Conservation (phyloP, 2,329 filamentous ascomycete genomes). For the Fusarium devonianum region DNA sequence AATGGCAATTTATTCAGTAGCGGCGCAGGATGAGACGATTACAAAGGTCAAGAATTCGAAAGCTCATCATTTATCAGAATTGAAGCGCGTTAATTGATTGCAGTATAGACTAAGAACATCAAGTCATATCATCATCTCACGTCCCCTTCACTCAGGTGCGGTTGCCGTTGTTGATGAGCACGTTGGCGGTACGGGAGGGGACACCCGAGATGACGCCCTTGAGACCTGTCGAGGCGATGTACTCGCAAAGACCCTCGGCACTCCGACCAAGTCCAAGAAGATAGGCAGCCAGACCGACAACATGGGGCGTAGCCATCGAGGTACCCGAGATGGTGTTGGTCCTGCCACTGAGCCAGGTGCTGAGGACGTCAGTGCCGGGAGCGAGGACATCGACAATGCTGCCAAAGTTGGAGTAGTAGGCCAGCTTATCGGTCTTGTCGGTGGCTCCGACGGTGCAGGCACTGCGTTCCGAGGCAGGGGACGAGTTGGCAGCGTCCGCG, state of each 20-base stretch:
- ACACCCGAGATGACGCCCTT: conserved; percentile 18
- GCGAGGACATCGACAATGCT: conserved; percentile 59
- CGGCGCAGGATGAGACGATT: no score
- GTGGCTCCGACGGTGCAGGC: conserved; percentile 64
- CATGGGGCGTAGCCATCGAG: conserved; percentile 54
- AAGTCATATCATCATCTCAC: neutral
- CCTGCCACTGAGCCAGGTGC: conserved; percentile 55
- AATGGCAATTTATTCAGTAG: no score
- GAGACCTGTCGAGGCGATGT: conserved; percentile 27
- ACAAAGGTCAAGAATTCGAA: no score
- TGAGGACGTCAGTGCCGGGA: conserved; percentile 56
- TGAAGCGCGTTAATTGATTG: no score
- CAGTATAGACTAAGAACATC: neutral
- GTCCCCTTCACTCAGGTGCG: conserved; percentile 9
- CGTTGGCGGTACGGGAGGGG: conserved; percentile 25
- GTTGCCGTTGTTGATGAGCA: conserved; percentile 33
- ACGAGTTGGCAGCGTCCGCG: conserved; percentile 52
- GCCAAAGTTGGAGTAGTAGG: conserved; percentile 63
- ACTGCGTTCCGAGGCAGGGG: conserved; percentile 55
- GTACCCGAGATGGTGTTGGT: conserved; percentile 54
- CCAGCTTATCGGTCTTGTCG: conserved; percentile 48
- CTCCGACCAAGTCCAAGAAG: conserved; percentile 47
- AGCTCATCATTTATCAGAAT: no score
- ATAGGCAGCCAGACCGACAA: conserved; percentile 53
- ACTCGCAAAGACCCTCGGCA: conserved; percentile 31